phyloP scores from a whole-genome alignment of 75 land plant species.

The Selaginella moellendorffii region DNA sequence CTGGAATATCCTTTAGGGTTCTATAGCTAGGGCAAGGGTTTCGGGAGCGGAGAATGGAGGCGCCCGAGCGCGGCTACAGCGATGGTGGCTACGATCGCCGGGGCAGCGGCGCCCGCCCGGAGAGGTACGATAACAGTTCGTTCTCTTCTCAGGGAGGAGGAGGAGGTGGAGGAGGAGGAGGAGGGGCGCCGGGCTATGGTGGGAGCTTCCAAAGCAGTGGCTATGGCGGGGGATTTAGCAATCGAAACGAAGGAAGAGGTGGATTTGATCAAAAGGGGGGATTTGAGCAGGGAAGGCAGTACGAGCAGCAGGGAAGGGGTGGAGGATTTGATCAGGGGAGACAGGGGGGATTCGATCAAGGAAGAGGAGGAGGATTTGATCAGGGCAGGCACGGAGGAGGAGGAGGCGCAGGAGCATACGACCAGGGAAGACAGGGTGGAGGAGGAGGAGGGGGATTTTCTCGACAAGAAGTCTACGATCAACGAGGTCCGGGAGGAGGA shows the following conservation, averaged over 20 bases:
- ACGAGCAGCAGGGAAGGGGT: too few relatives aligned
- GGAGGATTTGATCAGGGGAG: background rate
- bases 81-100: background rate
- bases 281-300: conserved; percentile 11
- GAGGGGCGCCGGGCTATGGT: conserved; percentile 9
- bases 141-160: background rate
- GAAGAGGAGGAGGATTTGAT: conserved; percentile 6
- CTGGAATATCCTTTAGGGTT: background rate
- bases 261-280: conserved; percentile 11
- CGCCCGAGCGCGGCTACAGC: background rate
- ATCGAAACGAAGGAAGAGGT: conserved; percentile 18
- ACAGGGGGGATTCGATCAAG: conserved; percentile 11
- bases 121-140: background rate
- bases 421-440: background rate
- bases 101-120: background rate
- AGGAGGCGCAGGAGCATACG: background rate
- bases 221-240: conserved; percentile 13
- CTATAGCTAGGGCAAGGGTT: background rate
- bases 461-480: background rate
- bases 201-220: conserved; percentile 3
- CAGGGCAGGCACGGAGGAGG: conserved; percentile 1
- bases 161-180: background rate
- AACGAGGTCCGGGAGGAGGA: background rate
- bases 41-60: background rate
- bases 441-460: background rate